Percentiles rank a stretch among this genome's conserved stretches.
These are phyloP conservation scores for Zoysia japonica DNA, from an alignment of 176 grass and related monocot genomes.

Conservation along the genomic window DNA sequence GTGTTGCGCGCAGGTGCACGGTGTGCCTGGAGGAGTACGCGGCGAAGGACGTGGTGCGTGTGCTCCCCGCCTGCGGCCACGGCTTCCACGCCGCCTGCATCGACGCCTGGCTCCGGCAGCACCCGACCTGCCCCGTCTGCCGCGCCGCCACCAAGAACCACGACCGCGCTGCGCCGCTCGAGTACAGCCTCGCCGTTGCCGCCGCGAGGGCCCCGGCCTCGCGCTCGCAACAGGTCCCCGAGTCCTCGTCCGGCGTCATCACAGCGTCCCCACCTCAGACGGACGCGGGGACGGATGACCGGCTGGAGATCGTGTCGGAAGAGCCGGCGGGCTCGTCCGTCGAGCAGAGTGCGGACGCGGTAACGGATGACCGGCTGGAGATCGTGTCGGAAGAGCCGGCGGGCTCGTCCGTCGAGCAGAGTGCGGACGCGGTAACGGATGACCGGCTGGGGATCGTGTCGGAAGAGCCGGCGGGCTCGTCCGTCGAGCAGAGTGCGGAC, in stretches of 20 bases:
- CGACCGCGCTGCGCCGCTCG: slow-evolving; percentile 21
- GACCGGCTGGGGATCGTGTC: too few relatives aligned
- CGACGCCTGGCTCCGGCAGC: slow-evolving; percentile 67
- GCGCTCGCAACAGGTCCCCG: neutral
- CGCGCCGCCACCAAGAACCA: slow-evolving; percentile 43
- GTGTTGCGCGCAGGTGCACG: slow-evolving; percentile 41
- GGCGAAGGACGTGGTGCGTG: slow-evolving; percentile 57
- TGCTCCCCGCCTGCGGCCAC: slow-evolving; percentile 67
- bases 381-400: too few relatives aligned
- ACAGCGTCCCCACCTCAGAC: neutral
- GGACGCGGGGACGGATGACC: neutral
- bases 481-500: neutral
- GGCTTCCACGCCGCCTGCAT: slow-evolving; percentile 77
- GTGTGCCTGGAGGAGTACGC: slow-evolving; percentile 72
- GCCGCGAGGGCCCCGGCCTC: neutral
- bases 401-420: too few relatives aligned
- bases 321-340: slow-evolving; percentile 2
- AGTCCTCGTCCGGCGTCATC: slow-evolving; percentile 24
- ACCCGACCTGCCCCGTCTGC: slow-evolving; percentile 69
- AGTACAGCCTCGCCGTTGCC: slow-evolving; percentile 25
- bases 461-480: too few relatives aligned
- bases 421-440: too few relatives aligned
- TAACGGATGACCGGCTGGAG: too few relatives aligned
- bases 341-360: neutral
- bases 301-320: slow-evolving; percentile 36